These are phyloP conservation scores for Lycium ferocissimum DNA, from an alignment of 257 asterid genomes.

Conservation along the genomic window DNA sequence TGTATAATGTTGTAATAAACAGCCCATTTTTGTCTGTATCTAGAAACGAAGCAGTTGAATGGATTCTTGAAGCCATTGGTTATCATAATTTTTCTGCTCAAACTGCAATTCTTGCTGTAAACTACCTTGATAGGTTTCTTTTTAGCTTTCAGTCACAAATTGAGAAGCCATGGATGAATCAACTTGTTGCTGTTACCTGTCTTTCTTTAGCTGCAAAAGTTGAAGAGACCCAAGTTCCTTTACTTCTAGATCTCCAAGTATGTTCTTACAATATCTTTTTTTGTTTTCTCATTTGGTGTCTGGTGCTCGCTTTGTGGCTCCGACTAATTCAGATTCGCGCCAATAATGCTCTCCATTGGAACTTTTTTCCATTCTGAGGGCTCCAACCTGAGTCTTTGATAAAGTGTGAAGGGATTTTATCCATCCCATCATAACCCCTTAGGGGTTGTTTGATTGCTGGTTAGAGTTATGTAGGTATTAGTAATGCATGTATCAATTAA, in stretches of 20 bases:
- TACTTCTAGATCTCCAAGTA: conserved; percentile 81
- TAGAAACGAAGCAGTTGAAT: conserved; percentile 61
- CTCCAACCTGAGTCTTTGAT: too few relatives aligned
- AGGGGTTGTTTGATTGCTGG: too few relatives aligned
- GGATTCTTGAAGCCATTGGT: conserved; percentile 61
- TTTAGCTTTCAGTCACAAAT: conserved; percentile 40
- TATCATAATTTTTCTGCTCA: conserved; percentile 65
- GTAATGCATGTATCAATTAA: too few relatives aligned
- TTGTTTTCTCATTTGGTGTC: neutral
- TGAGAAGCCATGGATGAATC: conserved; percentile 73
- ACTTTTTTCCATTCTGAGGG: too few relatives aligned
- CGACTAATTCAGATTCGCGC: neutral
- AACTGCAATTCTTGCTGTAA: conserved; percentile 78
- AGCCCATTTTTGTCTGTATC: conserved; percentile 43
- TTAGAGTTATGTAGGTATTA: too few relatives aligned
- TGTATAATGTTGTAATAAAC: conserved; percentile 33
- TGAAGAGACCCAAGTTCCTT: conserved; percentile 78
- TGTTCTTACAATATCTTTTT: neutral
- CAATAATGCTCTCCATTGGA: too few relatives aligned
- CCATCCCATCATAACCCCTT: too few relatives aligned
- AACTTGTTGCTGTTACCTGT: conserved; percentile 79
- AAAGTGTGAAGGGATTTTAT: too few relatives aligned
- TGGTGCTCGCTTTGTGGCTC: neutral
- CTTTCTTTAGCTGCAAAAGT: conserved; percentile 88
- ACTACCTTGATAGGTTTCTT: conserved; percentile 67